Evolutionary conservation across 768 basidiomycete species (phyloP).

Genomic region (Suillus alpinus): DNA sequence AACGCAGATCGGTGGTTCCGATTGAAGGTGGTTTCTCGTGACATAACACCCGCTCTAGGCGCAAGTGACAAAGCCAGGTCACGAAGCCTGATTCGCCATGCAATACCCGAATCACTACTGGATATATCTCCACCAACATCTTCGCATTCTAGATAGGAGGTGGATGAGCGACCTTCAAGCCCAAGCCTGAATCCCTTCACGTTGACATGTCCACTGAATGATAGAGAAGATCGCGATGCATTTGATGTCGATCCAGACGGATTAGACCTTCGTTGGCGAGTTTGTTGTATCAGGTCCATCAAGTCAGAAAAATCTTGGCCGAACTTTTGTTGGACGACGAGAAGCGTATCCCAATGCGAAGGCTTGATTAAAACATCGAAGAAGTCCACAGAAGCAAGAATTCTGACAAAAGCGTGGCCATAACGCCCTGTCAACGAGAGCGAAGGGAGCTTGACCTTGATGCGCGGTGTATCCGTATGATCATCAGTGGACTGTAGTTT

Average conservation of each 20-base stretch:
- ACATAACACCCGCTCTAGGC: conserved; percentile 42
- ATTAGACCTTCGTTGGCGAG: conserved; percentile 35
- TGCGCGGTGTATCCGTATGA: conserved; percentile 40
- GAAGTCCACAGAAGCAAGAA: conserved; percentile 61
- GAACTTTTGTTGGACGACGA: conserved; percentile 85
- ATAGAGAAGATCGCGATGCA: conserved; percentile 17
- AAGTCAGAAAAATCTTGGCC: conserved; percentile 87
- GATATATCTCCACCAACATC: conserved; percentile 65
- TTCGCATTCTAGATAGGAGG: conserved; percentile 71
- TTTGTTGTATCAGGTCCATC: conserved; percentile 62
- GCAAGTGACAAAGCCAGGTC: conserved; percentile 85
- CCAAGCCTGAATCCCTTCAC: conserved; percentile 82
- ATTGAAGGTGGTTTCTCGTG: conserved; percentile 44
- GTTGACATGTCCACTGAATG: conserved; percentile 53
- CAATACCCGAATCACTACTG: conserved; percentile 38
- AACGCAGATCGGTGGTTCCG: conserved; percentile 75
- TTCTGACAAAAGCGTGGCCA: conserved; percentile 41
- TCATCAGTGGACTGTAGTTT: conserved; percentile 35
- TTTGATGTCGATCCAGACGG: conserved; percentile 8
- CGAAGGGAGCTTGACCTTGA: conserved; percentile 66
- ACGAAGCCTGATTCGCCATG: conserved; percentile 69
- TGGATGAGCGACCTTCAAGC: conserved; percentile 70
- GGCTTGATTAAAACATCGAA: conserved; percentile 76
- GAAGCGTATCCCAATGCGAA: conserved; percentile 77
- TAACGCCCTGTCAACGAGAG: conserved; percentile 64